phyloP scores from a whole-genome alignment of 2,329 filamentous ascomycete species.

The Fusarium sp. region DNA sequence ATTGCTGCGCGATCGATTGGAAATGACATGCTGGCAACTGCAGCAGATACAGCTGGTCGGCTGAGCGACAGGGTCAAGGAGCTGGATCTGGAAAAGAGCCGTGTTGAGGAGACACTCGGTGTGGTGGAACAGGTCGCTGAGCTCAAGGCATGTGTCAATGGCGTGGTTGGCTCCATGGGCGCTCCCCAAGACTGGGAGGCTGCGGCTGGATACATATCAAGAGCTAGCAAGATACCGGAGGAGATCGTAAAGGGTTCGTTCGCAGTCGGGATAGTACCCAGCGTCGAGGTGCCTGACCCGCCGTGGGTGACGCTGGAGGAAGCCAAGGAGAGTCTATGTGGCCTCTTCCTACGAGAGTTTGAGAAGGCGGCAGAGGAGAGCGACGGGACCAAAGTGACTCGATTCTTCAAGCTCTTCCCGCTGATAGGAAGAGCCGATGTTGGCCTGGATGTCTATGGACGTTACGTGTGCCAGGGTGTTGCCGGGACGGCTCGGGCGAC shows the following conservation, averaged over 20 bases:
- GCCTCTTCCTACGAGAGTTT: constrained; percentile 92
- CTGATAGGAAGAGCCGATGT: constrained; percentile 89
- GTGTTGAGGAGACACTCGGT: constrained; percentile 88
- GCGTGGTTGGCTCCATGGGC: constrained; percentile 95
- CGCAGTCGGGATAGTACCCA: constrained; percentile 91
- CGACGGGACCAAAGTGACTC: constrained; percentile 89
- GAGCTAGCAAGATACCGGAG: constrained; percentile 82
- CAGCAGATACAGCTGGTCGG: constrained; percentile 84
- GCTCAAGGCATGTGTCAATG: constrained; percentile 94
- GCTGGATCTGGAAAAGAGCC: constrained; percentile 89
- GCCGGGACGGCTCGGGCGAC: constrained; percentile 84
- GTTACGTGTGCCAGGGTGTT: constrained; percentile 95
- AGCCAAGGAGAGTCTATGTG: constrained; percentile 89
- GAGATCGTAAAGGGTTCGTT: constrained; percentile 86
- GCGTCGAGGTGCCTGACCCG: constrained; percentile 92
- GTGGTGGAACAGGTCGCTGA: constrained; percentile 97
- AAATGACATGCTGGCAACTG: constrained; percentile 89
- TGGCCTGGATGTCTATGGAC: constrained; percentile 92
- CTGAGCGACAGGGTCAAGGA: constrained; percentile 88
- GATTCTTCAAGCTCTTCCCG: constrained; percentile 98
- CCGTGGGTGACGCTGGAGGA: constrained; percentile 87
- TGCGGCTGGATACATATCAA: constrained; percentile 86
- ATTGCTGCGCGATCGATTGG: constrained; percentile 85
- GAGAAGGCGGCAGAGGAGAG: constrained; percentile 87
- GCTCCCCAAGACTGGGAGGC: constrained; percentile 99